These are phyloP conservation scores for Diutina neorugosa DNA, from an alignment of 1,139 yeast species.

Conservation along the genomic window DNA sequence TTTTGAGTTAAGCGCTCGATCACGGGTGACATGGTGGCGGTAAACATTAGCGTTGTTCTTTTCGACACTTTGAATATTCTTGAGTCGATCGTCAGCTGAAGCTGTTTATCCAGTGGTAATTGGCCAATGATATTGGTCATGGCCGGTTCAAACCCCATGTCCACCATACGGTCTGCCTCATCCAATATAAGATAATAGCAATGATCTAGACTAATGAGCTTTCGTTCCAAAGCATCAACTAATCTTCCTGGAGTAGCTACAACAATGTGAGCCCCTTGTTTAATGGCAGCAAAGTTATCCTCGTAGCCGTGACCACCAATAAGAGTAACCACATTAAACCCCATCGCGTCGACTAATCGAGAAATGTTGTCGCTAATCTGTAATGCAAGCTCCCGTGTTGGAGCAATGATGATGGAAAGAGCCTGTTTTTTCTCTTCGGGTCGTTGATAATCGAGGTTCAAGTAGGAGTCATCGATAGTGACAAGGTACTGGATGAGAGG, in stretches of 20 bases:
- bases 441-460: slow-evolving; percentile 15
- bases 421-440: slow-evolving; percentile 22
- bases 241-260: slow-evolving; percentile 93
- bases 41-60: slow-evolving; percentile 67
- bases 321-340: slow-evolving; percentile 48
- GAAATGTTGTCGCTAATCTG: slow-evolving; percentile 64
- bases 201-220: slow-evolving; percentile 44
- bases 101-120: slow-evolving; percentile 25
- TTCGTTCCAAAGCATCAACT: slow-evolving; percentile 65
- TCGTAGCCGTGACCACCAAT: slow-evolving; percentile 68
- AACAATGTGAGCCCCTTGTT: slow-evolving; percentile 47
- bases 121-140: slow-evolving; percentile 44
- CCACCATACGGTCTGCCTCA: slow-evolving; percentile 93
- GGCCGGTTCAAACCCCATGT: slow-evolving; percentile 85
- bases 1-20: slow-evolving; percentile 55
- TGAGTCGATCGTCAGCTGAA: slow-evolving; percentile 7
- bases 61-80: slow-evolving; percentile 17
- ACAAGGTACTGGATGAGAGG: slow-evolving; percentile 42
- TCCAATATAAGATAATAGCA: slow-evolving; percentile 70
- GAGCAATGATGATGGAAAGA: slow-evolving; percentile 66
- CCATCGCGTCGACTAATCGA: slow-evolving; percentile 31
- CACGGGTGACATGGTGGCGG: slow-evolving; percentile 80
- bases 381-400: slow-evolving; percentile 87
- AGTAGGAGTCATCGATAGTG: slow-evolving; percentile 22
- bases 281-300: not conserved